Conservation (phyloP, 345 rosid species). For the Lepidium sativum region DNA sequence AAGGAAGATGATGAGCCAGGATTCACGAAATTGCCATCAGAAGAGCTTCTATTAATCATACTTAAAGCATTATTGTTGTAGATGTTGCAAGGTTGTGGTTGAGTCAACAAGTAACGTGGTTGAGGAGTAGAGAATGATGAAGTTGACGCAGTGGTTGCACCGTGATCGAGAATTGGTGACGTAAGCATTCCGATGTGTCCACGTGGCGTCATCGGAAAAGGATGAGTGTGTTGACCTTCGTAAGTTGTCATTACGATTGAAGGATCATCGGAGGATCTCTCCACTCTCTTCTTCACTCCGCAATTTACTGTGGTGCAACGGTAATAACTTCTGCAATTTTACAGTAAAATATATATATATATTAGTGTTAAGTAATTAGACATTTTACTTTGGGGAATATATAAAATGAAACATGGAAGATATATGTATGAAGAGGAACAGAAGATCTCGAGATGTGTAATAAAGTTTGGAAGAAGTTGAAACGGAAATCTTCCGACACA, state of each 20-base stretch:
- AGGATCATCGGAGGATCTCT: conserved; percentile 82
- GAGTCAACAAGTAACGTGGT: conserved; percentile 31
- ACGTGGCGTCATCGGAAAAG: conserved; percentile 64
- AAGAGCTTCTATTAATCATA: conserved; percentile 14
- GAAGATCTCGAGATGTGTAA: conserved; percentile 19
- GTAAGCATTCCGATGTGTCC: conserved; percentile 43
- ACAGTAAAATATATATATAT: background rate
- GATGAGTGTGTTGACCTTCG: conserved; percentile 89
- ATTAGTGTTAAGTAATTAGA: background rate
- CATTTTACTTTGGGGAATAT: background rate
- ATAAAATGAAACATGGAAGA: background rate
- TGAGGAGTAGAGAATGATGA: conserved; percentile 42
- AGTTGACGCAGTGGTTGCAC: conserved; percentile 26
- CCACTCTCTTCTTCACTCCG: conserved; percentile 98
- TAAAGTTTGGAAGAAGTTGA: conserved; percentile 13
- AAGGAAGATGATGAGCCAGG: conserved; percentile 22
- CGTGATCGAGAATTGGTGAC: conserved; percentile 24
- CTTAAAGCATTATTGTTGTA: conserved; percentile 22
- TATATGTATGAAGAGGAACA: background rate
- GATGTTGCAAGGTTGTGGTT: conserved; percentile 33
- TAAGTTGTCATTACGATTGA: conserved; percentile 82
- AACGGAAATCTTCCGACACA: conserved; percentile 26
- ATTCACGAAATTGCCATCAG: conserved; percentile 1
- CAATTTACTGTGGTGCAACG: conserved; percentile 94
- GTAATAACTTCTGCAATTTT: conserved; percentile 70